Conservation (phyloP, 2,329 filamentous ascomycete genomes). For the Arthroderma sp. region DNA sequence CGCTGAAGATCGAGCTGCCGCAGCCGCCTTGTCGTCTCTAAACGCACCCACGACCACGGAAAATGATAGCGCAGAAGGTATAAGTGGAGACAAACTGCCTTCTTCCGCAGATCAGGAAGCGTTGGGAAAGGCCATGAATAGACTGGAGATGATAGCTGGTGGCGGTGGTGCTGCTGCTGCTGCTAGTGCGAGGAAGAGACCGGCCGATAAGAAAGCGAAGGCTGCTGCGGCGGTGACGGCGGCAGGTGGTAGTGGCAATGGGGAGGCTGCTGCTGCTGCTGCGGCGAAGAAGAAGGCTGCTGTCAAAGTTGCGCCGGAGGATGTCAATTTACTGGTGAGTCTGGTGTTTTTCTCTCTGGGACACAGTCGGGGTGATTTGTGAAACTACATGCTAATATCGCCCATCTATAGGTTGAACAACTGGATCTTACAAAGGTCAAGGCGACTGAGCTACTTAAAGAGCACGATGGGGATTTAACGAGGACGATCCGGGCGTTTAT, state of each 20-base stretch:
- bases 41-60: slow-evolving; percentile 26
- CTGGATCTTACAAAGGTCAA: slow-evolving; percentile 34
- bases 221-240: neutral
- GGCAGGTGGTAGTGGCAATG: neutral
- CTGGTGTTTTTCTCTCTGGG: neutral
- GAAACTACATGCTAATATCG: neutral
- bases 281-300: slow-evolving; percentile 20
- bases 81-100: slow-evolving; percentile 18
- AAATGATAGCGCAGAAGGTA: slow-evolving; percentile 15
- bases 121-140: slow-evolving; percentile 36
- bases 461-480: slow-evolving; percentile 32
- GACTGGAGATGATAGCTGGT: slow-evolving; percentile 31
- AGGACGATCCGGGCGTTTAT: slow-evolving; percentile 32
- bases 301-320: slow-evolving; percentile 33
- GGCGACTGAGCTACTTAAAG: slow-evolving; percentile 34
- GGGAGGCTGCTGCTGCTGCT: slow-evolving; percentile 9
- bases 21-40: slow-evolving; percentile 36
- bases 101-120: slow-evolving; percentile 34
- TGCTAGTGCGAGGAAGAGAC: slow-evolving; percentile 14
- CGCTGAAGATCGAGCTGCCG: slow-evolving; percentile 39
- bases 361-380: neutral
- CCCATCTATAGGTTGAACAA: slow-evolving; percentile 26
- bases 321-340: slow-evolving; percentile 35
- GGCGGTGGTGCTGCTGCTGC: slow-evolving; percentile 16
- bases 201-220: neutral